Conservation (phyloP, 345 rosid genomes). For the Cardamine resedifolia region DNA sequence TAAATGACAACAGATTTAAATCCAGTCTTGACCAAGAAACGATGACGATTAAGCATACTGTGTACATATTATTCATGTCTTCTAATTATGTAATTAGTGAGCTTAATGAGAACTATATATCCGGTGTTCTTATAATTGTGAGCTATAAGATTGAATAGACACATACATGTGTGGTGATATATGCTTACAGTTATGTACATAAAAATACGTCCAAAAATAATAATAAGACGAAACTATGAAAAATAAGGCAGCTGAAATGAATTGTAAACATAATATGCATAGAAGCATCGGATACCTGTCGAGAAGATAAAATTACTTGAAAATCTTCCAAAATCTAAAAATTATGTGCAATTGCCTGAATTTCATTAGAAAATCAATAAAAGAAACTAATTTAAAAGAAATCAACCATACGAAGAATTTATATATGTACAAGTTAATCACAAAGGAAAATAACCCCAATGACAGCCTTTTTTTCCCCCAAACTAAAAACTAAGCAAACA, state of each 20-base stretch:
- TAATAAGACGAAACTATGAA: neutral
- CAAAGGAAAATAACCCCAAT: constrained; percentile 15
- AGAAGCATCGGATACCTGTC: neutral
- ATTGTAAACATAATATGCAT: neutral
- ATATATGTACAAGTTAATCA: constrained; percentile 31
- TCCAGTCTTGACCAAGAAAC: neutral
- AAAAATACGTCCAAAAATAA: neutral
- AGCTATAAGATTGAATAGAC: neutral
- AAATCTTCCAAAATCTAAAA: neutral
- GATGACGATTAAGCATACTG: neutral
- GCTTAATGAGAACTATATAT: constrained; percentile 10
- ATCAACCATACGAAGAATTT: neutral
- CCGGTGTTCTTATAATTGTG: neutral
- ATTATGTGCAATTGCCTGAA: neutral
- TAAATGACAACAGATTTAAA: constrained; percentile 1
- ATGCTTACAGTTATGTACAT: neutral
- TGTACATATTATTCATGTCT: neutral
- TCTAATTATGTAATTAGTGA: neutral
- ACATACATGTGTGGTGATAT: neutral
- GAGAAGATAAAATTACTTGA: neutral
- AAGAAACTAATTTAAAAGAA: neutral
- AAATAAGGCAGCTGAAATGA: neutral
- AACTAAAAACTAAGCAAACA: constrained; percentile 30
- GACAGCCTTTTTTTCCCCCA: neutral
- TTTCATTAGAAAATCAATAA: too few species aligned